These are phyloP conservation scores for Hemileia vastatrix DNA, from an alignment of 1,284 basidiomycete species.

Conservation along the genomic window DNA sequence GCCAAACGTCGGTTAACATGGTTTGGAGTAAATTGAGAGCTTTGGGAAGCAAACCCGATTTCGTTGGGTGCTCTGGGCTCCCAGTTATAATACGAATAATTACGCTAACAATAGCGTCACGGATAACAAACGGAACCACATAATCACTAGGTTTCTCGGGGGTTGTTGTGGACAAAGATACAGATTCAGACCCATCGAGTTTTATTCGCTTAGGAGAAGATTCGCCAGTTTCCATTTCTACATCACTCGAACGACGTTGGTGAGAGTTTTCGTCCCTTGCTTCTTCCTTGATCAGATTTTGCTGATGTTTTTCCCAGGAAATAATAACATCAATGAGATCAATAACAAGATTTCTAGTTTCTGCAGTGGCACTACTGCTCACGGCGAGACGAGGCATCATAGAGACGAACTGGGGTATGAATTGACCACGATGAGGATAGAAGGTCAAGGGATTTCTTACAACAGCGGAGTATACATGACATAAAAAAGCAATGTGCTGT, in stretches of 20 bases:
- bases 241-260: constrained; percentile 28
- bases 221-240: constrained; percentile 37
- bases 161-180: constrained; percentile 11
- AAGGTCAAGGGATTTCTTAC: constrained; percentile 85
- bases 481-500: constrained; percentile 66
- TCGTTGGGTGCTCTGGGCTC: constrained; percentile 58
- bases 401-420: constrained; percentile 91
- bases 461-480: constrained; percentile 83
- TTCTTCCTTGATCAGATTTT: constrained; percentile 45
- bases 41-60: constrained; percentile 60
- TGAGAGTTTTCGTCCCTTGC: constrained; percentile 30
- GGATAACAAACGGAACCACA: constrained; percentile 64
- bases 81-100: constrained; percentile 75
- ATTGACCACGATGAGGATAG: constrained; percentile 83
- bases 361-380: constrained; percentile 57
- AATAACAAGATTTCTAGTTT: constrained; percentile 58
- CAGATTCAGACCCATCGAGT: constrained; percentile 22
- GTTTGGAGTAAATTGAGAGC: constrained; percentile 70
- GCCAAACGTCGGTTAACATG: constrained; percentile 76
- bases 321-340: constrained; percentile 46
- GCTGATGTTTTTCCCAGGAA: constrained; percentile 47
- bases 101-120: constrained; percentile 86
- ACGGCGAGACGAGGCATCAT: constrained; percentile 78
- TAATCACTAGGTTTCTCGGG: constrained; percentile 47
- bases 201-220: constrained; percentile 27